Evolutionary conservation across 1,139 yeast genomes (phyloP).

Genomic region (Nakaseomyces delphensis): DNA sequence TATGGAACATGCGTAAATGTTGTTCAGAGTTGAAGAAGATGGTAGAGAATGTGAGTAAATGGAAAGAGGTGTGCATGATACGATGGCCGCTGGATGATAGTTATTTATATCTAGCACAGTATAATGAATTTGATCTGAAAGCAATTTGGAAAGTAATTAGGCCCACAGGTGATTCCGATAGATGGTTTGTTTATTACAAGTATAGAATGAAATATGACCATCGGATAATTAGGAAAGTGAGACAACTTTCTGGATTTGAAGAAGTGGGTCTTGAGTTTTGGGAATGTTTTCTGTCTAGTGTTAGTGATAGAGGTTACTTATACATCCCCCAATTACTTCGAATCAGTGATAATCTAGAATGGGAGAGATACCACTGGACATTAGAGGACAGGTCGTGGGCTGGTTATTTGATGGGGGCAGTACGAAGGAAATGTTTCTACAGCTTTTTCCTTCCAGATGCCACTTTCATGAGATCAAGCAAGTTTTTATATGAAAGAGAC

Average conservation of each 20-base stretch:
- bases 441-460: not conserved
- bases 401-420: constrained; percentile 3
- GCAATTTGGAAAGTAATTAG: not conserved
- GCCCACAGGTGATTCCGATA: constrained; percentile 5
- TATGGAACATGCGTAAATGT: constrained; percentile 1
- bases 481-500: constrained; percentile 4
- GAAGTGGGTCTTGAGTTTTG: constrained; percentile 1
- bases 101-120: not conserved
- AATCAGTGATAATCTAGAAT: not conserved
- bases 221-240: not conserved
- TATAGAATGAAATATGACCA: constrained; percentile 10
- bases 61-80: not conserved
- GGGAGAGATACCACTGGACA: constrained; percentile 2
- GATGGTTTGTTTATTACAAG: constrained; percentile 18
- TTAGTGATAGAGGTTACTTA: not conserved
- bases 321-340: constrained; percentile 2
- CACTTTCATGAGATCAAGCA: not conserved
- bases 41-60: not conserved
- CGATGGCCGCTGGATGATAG: constrained; percentile 4
- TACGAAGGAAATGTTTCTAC: constrained; percentile 4
- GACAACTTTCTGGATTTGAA: not conserved
- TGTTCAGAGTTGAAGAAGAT: not conserved
- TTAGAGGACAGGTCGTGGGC: constrained; percentile 4
- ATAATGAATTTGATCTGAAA: not conserved
- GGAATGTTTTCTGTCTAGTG: not conserved